A percentile compares a stretch with the other conserved stretches of the same genome.
phyloP scores from a whole-genome alignment of 352 stramenopile species.

The Phytopythium mirpurense region DNA sequence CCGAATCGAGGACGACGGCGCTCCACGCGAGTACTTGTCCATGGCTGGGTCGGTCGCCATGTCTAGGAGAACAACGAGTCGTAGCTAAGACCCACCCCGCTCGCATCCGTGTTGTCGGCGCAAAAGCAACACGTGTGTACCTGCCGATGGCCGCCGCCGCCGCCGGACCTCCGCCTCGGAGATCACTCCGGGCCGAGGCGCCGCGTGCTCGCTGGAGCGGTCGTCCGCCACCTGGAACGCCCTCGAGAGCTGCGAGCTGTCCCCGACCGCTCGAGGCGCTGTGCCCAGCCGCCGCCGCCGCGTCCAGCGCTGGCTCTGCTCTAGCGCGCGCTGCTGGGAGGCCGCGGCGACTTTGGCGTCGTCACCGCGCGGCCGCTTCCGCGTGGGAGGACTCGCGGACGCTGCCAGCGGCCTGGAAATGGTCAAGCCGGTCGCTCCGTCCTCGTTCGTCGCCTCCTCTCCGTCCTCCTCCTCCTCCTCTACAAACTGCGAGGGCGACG shows the following conservation, averaged over 20 bases:
- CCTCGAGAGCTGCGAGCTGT: constrained; percentile 12
- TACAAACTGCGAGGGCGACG: constrained; percentile 13
- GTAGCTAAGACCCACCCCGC: not conserved
- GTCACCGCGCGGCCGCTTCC: constrained; percentile 1
- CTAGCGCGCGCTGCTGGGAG: not conserved
- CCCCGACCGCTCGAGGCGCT: not conserved
- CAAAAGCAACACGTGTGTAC: too few relatives aligned
- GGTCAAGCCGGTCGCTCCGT: not conserved
- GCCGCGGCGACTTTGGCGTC: not conserved
- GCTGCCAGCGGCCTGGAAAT: not conserved
- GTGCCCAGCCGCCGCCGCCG: constrained; percentile 2
- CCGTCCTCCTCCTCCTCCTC: constrained; percentile 39
- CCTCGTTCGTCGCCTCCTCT: constrained; percentile 10
- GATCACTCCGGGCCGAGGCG: constrained; percentile 41
- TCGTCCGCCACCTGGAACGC: constrained; percentile 23
- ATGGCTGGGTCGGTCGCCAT: constrained; percentile 29
- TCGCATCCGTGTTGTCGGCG: too few relatives aligned
- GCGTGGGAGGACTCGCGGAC: not conserved
- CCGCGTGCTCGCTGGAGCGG: not conserved
- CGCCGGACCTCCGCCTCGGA: constrained; percentile 47
- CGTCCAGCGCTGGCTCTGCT: not conserved
- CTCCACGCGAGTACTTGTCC: constrained; percentile 26
- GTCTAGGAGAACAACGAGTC: constrained; percentile 8
- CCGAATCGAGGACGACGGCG: constrained; percentile 18
- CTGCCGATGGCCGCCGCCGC: constrained; percentile 23